These are phyloP conservation scores for Cryptosporidium felis DNA, from an alignment of 169 alveolate species.

Conservation along the genomic window DNA sequence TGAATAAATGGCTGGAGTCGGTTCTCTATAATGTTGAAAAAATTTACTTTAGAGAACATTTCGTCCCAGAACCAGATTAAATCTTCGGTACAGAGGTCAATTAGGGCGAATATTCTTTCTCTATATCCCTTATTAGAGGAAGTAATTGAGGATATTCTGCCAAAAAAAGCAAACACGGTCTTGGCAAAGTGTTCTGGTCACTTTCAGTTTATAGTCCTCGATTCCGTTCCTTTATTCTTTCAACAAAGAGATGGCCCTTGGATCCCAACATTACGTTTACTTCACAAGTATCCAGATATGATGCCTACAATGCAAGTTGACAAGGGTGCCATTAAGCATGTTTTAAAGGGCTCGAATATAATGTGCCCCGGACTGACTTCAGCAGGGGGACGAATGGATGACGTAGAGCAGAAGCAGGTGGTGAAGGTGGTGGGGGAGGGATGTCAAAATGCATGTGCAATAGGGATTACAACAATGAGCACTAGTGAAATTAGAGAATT, in stretches of 20 bases:
- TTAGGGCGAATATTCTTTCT: constrained; percentile 80
- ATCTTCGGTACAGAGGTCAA: constrained; percentile 86
- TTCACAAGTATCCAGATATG: constrained; percentile 94
- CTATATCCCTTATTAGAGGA: constrained; percentile 85
- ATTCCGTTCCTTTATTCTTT: constrained; percentile 84
- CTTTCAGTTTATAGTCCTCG: constrained; percentile 79
- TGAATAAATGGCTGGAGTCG: too few relatives aligned
- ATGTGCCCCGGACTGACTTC: constrained; percentile 98
- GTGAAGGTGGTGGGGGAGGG: constrained; percentile 91
- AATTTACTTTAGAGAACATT: constrained; percentile 81
- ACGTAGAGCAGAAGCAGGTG: constrained; percentile 84
- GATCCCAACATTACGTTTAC: constrained; percentile 92
- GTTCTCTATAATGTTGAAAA: constrained; percentile 35
- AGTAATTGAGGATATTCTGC: constrained; percentile 88
- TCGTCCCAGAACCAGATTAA: constrained; percentile 85
- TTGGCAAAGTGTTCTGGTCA: constrained; percentile 87
- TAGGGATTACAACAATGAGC: constrained; percentile 93
- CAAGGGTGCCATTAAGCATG: constrained; percentile 94
- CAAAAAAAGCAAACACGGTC: constrained; percentile 85
- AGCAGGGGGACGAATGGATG: constrained; percentile 94
- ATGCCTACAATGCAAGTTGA: constrained; percentile 96
- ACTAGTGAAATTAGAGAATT: constrained; percentile 88
- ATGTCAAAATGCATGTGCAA: constrained; percentile 92
- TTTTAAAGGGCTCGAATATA: constrained; percentile 93
- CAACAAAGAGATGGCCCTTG: constrained; percentile 93